Evolutionary conservation across 2,329 filamentous ascomycete genomes (phyloP), one percentile per base, ranked within the genome.

Genomic region (Emergomyces africanus): DNA sequence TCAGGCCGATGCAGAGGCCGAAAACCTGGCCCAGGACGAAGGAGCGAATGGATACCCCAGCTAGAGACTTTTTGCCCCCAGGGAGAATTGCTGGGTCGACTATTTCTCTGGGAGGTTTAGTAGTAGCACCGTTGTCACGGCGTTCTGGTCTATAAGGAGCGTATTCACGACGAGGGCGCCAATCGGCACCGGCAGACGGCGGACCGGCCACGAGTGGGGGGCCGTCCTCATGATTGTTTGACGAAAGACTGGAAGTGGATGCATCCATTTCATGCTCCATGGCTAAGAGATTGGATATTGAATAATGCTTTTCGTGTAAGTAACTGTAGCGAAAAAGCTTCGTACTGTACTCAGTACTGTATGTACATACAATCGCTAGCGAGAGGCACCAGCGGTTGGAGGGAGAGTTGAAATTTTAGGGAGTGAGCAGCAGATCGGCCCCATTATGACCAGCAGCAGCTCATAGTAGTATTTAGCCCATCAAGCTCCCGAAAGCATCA

Each of bases 11-110:
- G 46, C 69, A 71, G 15, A 74, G 50, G 20, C 75, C 75, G 44
- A 78, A 66, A n/a, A 66, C 68, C 8, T 70, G 67, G 14, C 77
- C 77, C 15, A 79, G 66, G 30, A 72, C 61, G 63, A 77, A 77
- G 23, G 77, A 75, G 48, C 74, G 72, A 39, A 75, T 66, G 5
- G 77, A 74, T 59, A 78, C 75, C 5, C 75, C 74, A 1, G 72
- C 68, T 33, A 78, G 71, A 2, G 76, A 75, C 61, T 73, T 74
- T 14, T 67, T 66, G 60, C 75, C 76, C 12, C 65, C 61, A 5
- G 74, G 74, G 57, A 71, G 70, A 61, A 69, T 70, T 37, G 68
- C 65, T 3, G 62, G 54, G 61, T 75, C 69, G 50, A 68, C 49
- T n/a, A n/a, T n/a, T 41, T 30, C 48, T 33, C 25, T 58, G 2